Percentiles rank a stretch among this genome's conserved stretches.
Conservation (phyloP, 2,329 filamentous ascomycete genomes). For the Fusarium piperis region DNA sequence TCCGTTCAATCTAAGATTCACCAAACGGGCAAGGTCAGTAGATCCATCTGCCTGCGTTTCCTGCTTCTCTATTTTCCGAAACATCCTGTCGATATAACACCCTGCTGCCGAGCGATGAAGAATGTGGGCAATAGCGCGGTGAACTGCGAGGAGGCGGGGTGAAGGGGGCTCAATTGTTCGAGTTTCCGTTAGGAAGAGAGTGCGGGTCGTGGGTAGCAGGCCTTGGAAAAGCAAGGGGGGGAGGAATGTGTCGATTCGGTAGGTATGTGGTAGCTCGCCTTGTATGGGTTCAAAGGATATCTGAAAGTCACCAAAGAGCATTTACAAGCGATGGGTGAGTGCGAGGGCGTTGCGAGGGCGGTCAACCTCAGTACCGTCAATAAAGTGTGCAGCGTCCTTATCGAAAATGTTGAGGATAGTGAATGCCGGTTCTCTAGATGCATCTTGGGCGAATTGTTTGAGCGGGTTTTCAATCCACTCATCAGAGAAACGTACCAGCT, state of each 20-base stretch:
- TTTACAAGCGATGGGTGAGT: constrained; percentile 28
- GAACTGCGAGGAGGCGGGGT: constrained; percentile 1
- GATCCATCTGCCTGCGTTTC: constrained; percentile 7
- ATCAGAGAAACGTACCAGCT: background rate
- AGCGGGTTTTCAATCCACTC: background rate
- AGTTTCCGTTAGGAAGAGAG: constrained; percentile 7
- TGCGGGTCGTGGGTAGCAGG: constrained; percentile 9
- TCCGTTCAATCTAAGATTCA: background rate
- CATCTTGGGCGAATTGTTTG: constrained; percentile 12
- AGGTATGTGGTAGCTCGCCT: constrained; percentile 43
- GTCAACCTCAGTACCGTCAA: constrained; percentile 53
- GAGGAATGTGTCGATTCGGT: constrained; percentile 32
- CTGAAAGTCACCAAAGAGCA: constrained; percentile 32
- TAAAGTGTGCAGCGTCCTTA: constrained; percentile 45
- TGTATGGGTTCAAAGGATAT: constrained; percentile 32
- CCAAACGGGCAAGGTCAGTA: constrained; percentile 1
- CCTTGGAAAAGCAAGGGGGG: background rate
- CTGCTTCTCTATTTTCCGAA: background rate
- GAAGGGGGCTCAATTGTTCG: constrained; percentile 10
- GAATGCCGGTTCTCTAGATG: constrained; percentile 47
- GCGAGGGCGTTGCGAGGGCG: constrained; percentile 49
- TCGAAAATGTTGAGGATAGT: constrained; percentile 56
- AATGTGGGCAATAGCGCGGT: constrained; percentile 8
- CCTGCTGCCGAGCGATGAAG: constrained; percentile 11
- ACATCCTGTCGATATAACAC: constrained; percentile 9